A percentile compares a stretch with the other conserved stretches of the same genome.
Conservation (phyloP, 768 basidiomycete genomes). For the Panaeolus papilionaceus region DNA sequence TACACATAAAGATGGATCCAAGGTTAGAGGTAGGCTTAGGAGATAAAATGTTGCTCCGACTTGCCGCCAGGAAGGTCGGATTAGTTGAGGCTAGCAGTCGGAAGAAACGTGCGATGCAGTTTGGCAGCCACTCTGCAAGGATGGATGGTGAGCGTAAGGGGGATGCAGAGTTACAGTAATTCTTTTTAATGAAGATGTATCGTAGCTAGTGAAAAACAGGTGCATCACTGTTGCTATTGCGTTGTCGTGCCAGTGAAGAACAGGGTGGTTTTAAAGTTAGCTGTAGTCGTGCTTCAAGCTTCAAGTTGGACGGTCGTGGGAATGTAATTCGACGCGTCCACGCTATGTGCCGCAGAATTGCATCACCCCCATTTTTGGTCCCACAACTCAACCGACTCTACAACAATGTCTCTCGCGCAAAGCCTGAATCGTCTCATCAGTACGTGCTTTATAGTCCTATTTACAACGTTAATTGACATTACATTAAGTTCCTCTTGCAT, state of each 20-base stretch:
- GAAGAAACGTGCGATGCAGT: constrained; percentile 97
- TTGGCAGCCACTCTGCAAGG: constrained; percentile 87
- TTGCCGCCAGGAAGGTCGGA: constrained; percentile 76
- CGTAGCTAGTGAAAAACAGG: not conserved
- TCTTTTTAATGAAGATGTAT: not conserved
- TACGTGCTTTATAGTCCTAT: not conserved
- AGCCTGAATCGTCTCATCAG: constrained; percentile 18
- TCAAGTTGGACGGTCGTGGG: constrained; percentile 11
- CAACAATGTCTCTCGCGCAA: constrained; percentile 57
- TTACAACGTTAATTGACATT: not conserved
- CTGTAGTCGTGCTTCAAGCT: not conserved
- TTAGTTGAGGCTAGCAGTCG: constrained; percentile 73
- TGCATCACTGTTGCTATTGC: not conserved
- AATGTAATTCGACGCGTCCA: constrained; percentile 14
- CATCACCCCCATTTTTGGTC: constrained; percentile 18
- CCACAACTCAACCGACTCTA: constrained; percentile 1
- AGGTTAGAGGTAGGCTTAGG: constrained; percentile 77
- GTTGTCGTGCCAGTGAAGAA: not conserved
- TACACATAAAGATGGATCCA: constrained; percentile 84
- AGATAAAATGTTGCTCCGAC: constrained; percentile 86
- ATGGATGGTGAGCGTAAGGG: constrained; percentile 77
- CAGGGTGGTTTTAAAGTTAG: no score
- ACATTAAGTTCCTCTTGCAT: constrained; percentile 50
- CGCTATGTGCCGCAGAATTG: constrained; percentile 3
- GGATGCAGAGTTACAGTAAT: constrained; percentile 43